These are phyloP conservation scores for Plasmodium inui DNA, from an alignment of 169 alveolate species.

Conservation along the genomic window DNA sequence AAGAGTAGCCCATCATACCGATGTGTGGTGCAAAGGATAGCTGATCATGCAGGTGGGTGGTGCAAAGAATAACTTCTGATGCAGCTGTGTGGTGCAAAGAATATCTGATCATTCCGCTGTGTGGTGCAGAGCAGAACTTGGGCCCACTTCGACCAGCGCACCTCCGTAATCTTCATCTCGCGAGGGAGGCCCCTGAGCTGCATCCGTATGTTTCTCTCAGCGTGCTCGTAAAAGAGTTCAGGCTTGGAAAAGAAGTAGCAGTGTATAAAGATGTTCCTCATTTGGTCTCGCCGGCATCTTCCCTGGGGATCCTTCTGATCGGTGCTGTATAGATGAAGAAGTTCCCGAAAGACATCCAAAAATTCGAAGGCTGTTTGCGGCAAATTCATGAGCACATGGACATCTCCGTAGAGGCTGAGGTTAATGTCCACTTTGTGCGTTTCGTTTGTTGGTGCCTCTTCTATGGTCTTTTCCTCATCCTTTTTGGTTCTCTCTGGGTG, in stretches of 20 bases:
- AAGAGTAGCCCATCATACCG: too few species aligned
- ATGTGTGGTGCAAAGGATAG: background rate
- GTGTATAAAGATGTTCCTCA: constrained; percentile 47
- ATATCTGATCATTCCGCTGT: too few species aligned
- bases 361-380: constrained; percentile 92
- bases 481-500: background rate
- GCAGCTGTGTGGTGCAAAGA: too few species aligned
- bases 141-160: background rate
- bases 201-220: constrained; percentile 31
- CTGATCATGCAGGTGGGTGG: too few species aligned
- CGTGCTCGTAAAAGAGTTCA: constrained; percentile 56
- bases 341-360: constrained; percentile 81
- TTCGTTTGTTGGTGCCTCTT: background rate
- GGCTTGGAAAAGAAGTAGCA: constrained; percentile 68
- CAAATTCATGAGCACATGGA: constrained; percentile 91
- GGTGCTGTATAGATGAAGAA: background rate
- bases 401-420: constrained; percentile 76
- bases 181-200: constrained; percentile 26
- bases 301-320: background rate
- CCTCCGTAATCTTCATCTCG: constrained; percentile 67
- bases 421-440: constrained; percentile 75
- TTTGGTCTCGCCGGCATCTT: background rate
- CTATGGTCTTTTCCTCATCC: background rate
- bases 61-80: too few species aligned
- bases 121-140: background rate